These are phyloP conservation scores for Fomitopsis palustris DNA, from an alignment of 1,284 basidiomycete species.

Conservation along the genomic window DNA sequence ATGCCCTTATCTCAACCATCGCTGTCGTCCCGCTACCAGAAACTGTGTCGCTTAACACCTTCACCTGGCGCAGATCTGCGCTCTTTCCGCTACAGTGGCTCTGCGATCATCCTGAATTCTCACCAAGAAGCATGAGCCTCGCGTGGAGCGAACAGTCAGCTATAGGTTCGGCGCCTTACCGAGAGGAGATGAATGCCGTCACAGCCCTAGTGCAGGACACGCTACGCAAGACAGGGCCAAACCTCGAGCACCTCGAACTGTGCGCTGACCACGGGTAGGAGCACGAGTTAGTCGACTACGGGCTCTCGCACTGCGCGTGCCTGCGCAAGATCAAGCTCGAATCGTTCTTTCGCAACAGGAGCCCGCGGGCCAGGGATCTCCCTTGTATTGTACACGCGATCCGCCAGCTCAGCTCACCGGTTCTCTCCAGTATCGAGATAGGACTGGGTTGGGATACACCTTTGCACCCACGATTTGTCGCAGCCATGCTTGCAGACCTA, in stretches of 20 bases:
- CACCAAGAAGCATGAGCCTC: neutral
- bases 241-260: neutral
- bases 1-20: no score
- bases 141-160: neutral
- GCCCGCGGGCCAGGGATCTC: neutral
- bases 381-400: neutral
- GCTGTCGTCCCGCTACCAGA: neutral
- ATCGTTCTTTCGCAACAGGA: neutral
- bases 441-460: neutral
- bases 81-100: neutral
- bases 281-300: neutral
- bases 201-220: neutral
- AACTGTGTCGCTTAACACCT: neutral
- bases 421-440: neutral
- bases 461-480: neutral
- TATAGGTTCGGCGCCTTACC: neutral
- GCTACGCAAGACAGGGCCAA: neutral
- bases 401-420: neutral
- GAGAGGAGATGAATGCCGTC: neutral
- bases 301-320: neutral
- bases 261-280: neutral
- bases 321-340: neutral
- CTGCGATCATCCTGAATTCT: neutral
- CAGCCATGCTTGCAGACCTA: neutral
- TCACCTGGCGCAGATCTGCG: neutral